These are phyloP conservation scores for Metschnikowia sp. DNA, from an alignment of 805 yeast species.

Conservation along the genomic window DNA sequence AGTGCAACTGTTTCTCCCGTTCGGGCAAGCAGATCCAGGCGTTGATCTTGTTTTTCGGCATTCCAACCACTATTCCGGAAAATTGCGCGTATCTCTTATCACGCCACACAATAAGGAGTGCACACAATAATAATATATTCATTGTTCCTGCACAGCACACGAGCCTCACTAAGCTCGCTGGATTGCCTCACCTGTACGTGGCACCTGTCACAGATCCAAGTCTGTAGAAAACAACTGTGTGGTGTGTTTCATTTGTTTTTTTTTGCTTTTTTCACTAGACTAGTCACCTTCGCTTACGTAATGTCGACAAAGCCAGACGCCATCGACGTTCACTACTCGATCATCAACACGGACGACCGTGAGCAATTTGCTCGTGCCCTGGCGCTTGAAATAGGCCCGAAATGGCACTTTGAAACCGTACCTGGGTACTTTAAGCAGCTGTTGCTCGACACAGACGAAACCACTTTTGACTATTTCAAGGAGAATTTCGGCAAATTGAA, in stretches of 20 bases:
- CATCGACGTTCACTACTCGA: constrained; percentile 32
- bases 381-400: constrained; percentile 15
- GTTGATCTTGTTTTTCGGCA: no score
- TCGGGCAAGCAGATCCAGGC: no score
- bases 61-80: no score
- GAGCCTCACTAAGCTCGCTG: no score
- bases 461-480: constrained; percentile 38
- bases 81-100: no score
- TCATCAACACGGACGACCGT: constrained; percentile 20
- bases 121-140: no score
- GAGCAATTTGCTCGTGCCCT: constrained; percentile 16
- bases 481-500: constrained; percentile 42
- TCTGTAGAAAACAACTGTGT: no score
- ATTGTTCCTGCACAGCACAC: no score
- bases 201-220: no score
- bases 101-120: no score
- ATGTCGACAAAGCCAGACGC: constrained; percentile 21
- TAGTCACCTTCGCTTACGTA: not conserved
- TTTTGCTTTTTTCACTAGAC: not conserved
- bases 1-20: no score
- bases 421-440: constrained; percentile 45
- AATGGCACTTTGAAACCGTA: constrained; percentile 42
- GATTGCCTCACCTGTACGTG: no score
- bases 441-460: constrained; percentile 37
- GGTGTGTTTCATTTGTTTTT: not conserved